Evolutionary conservation across 352 stramenopile genomes (phyloP), one percentile per base, ranked within the genome.

Genomic region (Phytophthora boehmeriae): DNA sequence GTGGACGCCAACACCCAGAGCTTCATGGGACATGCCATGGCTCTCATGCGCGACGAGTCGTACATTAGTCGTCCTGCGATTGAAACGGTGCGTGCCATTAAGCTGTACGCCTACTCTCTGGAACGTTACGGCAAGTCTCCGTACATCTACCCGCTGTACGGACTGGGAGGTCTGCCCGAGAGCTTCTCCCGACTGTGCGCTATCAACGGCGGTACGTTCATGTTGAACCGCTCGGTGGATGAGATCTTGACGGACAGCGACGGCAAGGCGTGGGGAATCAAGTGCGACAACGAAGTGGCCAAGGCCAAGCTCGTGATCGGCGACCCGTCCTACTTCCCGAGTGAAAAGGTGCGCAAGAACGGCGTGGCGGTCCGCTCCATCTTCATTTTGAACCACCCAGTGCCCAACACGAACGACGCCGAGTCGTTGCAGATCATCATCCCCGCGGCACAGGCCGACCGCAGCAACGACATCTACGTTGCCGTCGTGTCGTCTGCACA

Each of bases 81-180:
- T 54, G 73, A 96, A 47, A 98, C 97, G 13, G 89, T 99, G 49
- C 89, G 97, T 54, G 92, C 96, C 20, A 97, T 99, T 72, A 96
- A 99, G 83, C 89, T 98, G 44, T 99, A 99, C 78, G 96, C 92
- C 59, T 98, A 98, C 78, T 99, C 97, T 32, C 75, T 99, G 28
- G 92, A 98, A 57, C 81, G 95, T 49, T 98, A 98, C 63, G 94
- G 95, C 70, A 99, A 98, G 70, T 98, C 88, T 41, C 98, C 98
- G 42, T 99, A 99, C 88, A 98, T 99, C 64, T 99, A 99, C 81
- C 98, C 98, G 47, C 91, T 99, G 42, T 99, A 99, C 76, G 98
- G 98, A 43, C 87, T 99, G 36, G 97, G 97, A 34, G 96, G 96
- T 23, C 82, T 99, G 39, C 98, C 97, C 5, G 97, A 99, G 79